Evolutionary conservation across 805 yeast species (phyloP), one percentile per base, ranked within the genome.

Genomic region (Clavispora phyllophila): DNA sequence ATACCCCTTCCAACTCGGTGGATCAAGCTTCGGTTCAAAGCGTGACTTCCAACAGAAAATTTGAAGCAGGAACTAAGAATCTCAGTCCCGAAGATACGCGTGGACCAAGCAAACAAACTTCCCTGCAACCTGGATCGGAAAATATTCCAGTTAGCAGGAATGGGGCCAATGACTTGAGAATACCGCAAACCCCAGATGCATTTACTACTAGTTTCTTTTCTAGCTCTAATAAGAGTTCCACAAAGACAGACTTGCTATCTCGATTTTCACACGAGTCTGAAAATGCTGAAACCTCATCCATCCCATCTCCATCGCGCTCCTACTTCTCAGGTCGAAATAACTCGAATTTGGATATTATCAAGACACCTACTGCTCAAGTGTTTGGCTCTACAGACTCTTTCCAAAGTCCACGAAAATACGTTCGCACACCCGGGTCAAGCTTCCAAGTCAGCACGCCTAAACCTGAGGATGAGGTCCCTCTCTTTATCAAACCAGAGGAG

Each of bases 401-500:
- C 10, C 17, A 24, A 14, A 29, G 36, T 15, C 32, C 28, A 15
- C 19, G 40, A 22, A 25, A 24, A 14, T 39, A 37, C 6, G 9
- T 18, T 9, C 45, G 50, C 50, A 62, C 46, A 20, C 56, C 49
- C 4, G 43, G 49, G 2, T 46, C 54, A 2, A 48, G 53, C 22
- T 55, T 55, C 38, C 46, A 48, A 13, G 49, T 53, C 4, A 33
- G 53, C 5, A 40, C 53, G 1, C 47, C 48, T 24, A 65, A 46
- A 44, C 55, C 36, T 15, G 71, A 64, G 9, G 66, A 66, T 4
- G 79, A 76, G 33, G 66, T 69, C 7, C 65, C 74, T 2, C 60
- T 81, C 26, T 78, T 80, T 51, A 73, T 81, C 13, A 77, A 79
- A 50, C 86, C 87, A 0, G 72, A 68, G 15, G 84, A 81, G 19